Evolutionary conservation across 2,329 filamentous ascomycete species (phyloP).

Genomic region (Penicillium sp.): DNA sequence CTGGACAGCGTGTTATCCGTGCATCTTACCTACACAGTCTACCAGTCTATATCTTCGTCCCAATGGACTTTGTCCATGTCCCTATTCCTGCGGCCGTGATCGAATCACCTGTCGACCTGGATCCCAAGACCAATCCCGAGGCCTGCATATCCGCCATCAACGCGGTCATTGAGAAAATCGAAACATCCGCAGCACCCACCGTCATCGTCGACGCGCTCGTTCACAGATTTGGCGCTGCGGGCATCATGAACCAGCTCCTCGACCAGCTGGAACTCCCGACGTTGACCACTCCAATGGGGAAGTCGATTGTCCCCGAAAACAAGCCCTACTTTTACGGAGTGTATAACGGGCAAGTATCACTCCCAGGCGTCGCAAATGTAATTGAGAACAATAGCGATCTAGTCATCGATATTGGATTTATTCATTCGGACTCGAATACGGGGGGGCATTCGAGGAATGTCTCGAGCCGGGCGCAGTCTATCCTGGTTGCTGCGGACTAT

Average conservation of each 20-base stretch:
- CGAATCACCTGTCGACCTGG: constrained; percentile 59
- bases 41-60: constrained; percentile 80
- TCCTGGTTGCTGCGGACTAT: constrained; percentile 74
- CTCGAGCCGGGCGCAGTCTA: constrained; percentile 69
- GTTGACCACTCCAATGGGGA: constrained; percentile 87
- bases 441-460: constrained; percentile 70
- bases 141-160: constrained; percentile 61
- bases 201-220: constrained; percentile 81
- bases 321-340: constrained; percentile 75
- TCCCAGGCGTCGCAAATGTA: constrained; percentile 46
- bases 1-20: constrained; percentile 35
- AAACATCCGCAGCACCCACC: constrained; percentile 66
- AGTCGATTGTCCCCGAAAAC: constrained; percentile 76
- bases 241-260: constrained; percentile 72
- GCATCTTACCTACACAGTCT: constrained; percentile 72
- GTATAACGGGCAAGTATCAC: constrained; percentile 74
- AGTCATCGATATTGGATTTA: constrained; percentile 38
- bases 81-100: constrained; percentile 74
- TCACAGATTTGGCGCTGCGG: constrained; percentile 71
- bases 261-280: constrained; percentile 73
- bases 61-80: constrained; percentile 75
- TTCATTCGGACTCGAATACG: constrained; percentile 58
- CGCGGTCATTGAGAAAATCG: constrained; percentile 72
- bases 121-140: not conserved
- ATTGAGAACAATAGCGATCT: constrained; percentile 35